These are phyloP conservation scores for Pleurozium schreberi DNA, from an alignment of 225 moss, liverwort and hornwort species.

Conservation along the genomic window DNA sequence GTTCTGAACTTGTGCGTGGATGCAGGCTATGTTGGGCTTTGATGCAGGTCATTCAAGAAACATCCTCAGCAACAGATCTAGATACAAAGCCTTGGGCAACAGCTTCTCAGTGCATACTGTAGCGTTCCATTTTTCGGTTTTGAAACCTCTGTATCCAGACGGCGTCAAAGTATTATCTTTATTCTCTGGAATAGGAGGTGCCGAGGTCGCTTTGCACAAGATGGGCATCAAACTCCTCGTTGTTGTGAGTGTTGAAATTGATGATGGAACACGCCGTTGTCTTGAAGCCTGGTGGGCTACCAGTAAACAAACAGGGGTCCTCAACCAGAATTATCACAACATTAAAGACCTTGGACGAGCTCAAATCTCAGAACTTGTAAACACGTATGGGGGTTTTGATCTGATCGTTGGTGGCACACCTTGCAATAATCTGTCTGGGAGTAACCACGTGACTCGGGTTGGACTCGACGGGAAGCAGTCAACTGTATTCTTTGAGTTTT, in stretches of 20 bases:
- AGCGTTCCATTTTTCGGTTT: constrained; percentile 57
- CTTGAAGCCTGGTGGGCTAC: constrained; percentile 55
- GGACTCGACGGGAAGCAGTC: constrained; percentile 51
- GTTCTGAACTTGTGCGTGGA: neutral
- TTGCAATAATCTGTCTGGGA: constrained; percentile 66
- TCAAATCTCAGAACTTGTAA: constrained; percentile 19
- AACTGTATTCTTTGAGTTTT: constrained; percentile 55
- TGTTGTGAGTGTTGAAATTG: constrained; percentile 63
- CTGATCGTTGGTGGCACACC: constrained; percentile 76
- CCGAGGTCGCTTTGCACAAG: constrained; percentile 71
- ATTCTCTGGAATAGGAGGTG: constrained; percentile 77
- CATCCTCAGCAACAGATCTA: neutral
- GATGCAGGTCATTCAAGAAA: constrained; percentile 40
- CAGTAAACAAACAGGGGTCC: constrained; percentile 34
- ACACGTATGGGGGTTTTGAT: constrained; percentile 45
- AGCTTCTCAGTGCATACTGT: constrained; percentile 62
- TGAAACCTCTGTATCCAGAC: constrained; percentile 23
- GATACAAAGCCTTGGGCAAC: constrained; percentile 50
- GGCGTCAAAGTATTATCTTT: constrained; percentile 61
- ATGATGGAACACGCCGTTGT: constrained; percentile 22
- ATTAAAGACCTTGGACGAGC: constrained; percentile 29
- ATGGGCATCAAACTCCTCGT: constrained; percentile 45
- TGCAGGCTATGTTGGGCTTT: constrained; percentile 52
- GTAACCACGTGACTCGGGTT: constrained; percentile 31
- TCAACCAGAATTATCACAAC: constrained; percentile 25